These are phyloP conservation scores for Penicillium vulpinum DNA, from an alignment of 2,329 filamentous ascomycete species.

Conservation along the genomic window DNA sequence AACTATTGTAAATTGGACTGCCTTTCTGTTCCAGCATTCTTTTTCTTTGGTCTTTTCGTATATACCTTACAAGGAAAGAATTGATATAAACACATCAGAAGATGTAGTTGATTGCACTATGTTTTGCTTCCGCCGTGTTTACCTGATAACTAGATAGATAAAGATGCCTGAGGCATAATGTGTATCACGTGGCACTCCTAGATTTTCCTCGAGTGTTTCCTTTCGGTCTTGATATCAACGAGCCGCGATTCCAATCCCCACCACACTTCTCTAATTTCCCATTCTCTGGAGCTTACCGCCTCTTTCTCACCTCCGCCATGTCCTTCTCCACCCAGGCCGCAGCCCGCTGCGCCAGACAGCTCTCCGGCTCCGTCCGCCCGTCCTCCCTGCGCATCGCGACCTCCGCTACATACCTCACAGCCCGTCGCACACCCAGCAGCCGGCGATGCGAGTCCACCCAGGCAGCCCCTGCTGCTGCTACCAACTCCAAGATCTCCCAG, in stretches of 20 bases:
- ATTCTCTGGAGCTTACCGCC: neutral
- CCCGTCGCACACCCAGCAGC: slow-evolving; percentile 47
- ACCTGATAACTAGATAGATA: neutral
- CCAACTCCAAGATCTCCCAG: slow-evolving; percentile 85
- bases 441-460: slow-evolving; percentile 90
- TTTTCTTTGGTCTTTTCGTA: slow-evolving; percentile 9
- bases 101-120: neutral
- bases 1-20: slow-evolving; percentile 12
- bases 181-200: slow-evolving; percentile 31
- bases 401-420: slow-evolving; percentile 40
- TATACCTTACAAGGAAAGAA: neutral
- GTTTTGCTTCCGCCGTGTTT: neutral
- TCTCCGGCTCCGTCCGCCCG: slow-evolving; percentile 41
- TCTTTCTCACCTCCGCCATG: slow-evolving; percentile 31
- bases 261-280: slow-evolving; percentile 11
- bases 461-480: slow-evolving; percentile 53
- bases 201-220: slow-evolving; percentile 39
- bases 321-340: slow-evolving; percentile 43
- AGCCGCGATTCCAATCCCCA: slow-evolving; percentile 21
- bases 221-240: slow-evolving; percentile 28
- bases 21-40: slow-evolving; percentile 4
- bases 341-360: slow-evolving; percentile 46
- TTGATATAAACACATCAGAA: neutral
- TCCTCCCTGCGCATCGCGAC: slow-evolving; percentile 42
- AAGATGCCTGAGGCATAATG: neutral